phyloP scores from a whole-genome alignment of 2,329 filamentous ascomycete species.

The Pseudogymnoascus sp. region DNA sequence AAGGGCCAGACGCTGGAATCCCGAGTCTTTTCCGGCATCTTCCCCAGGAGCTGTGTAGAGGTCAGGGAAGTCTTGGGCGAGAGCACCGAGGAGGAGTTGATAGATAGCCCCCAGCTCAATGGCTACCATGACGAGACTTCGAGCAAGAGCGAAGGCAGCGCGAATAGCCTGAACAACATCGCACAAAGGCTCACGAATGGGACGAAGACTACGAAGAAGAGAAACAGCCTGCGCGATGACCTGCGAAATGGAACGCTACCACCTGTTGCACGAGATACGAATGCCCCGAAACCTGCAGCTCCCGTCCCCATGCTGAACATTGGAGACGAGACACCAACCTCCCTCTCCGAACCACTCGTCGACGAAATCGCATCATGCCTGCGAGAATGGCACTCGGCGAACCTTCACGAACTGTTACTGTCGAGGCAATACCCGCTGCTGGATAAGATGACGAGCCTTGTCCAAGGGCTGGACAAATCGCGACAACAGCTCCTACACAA shows the following conservation, averaged over 20 bases:
- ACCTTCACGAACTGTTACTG: constrained; percentile 84
- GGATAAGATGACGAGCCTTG: constrained; percentile 72
- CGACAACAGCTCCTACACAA: constrained; percentile 89
- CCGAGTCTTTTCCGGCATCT: constrained; percentile 96
- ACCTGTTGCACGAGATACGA: constrained; percentile 51
- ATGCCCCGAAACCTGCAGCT: constrained; percentile 70
- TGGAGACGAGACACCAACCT: constrained; percentile 91
- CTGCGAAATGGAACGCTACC: constrained; percentile 20
- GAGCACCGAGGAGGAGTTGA: constrained; percentile 39
- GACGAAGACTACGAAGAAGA: constrained; percentile 12
- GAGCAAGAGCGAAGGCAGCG: constrained; percentile 12
- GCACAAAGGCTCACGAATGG: constrained; percentile 11
- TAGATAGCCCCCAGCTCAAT: constrained; percentile 30
- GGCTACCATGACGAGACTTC: constrained; percentile 30
- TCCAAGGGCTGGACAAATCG: constrained; percentile 74
- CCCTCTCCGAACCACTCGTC: constrained; percentile 78
- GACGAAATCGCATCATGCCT: constrained; percentile 97
- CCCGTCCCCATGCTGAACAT: constrained; percentile 97
- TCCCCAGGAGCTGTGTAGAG: constrained; percentile 89
- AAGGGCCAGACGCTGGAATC: constrained; percentile 92
- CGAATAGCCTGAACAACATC: constrained; percentile 6
- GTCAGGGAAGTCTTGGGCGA: constrained; percentile 87
- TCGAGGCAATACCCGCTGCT: constrained; percentile 72
- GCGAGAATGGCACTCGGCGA: constrained; percentile 96
- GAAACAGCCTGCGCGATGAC: constrained; percentile 16